Percentiles rank a stretch among this genome's conserved stretches.
Conservation (phyloP, 75 land plant genomes). For the Sequoiadendron giganteum region DNA sequence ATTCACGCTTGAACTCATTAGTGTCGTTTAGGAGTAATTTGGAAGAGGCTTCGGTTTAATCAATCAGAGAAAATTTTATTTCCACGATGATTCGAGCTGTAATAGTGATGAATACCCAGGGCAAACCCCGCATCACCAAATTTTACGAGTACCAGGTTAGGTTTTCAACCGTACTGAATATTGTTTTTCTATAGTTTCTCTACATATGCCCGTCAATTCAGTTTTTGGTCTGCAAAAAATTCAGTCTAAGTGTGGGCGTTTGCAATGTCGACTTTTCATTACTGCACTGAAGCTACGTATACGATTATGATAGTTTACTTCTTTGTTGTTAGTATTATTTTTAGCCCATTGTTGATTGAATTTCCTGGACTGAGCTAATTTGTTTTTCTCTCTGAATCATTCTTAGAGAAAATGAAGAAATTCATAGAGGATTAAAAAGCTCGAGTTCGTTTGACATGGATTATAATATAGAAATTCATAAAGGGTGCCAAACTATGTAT, state of each 20-base stretch:
- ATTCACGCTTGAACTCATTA: neutral
- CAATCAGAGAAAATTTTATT: neutral
- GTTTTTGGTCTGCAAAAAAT: neutral
- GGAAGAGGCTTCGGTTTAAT: neutral
- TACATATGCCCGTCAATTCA: neutral
- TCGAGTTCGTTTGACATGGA: neutral
- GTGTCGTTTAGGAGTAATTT: neutral
- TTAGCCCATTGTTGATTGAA: no score
- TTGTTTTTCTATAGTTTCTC: neutral
- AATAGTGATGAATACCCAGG: conserved; percentile 92
- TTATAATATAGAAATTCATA: neutral
- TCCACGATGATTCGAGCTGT: conserved; percentile 81
- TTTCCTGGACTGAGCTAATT: neutral
- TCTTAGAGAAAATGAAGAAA: neutral
- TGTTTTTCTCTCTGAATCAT: neutral
- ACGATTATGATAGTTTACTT: neutral
- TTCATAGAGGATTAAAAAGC: neutral
- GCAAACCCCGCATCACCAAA: conserved; percentile 88
- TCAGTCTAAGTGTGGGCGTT: neutral
- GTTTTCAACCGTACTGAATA: neutral
- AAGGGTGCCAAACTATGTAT: neutral
- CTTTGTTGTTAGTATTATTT: neutral
- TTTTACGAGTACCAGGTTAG: conserved; percentile 77
- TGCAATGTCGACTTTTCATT: neutral
- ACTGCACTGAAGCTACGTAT: neutral